phyloP scores from a whole-genome alignment of 768 basidiomycete genomes.

The Suillus subaureus region DNA sequence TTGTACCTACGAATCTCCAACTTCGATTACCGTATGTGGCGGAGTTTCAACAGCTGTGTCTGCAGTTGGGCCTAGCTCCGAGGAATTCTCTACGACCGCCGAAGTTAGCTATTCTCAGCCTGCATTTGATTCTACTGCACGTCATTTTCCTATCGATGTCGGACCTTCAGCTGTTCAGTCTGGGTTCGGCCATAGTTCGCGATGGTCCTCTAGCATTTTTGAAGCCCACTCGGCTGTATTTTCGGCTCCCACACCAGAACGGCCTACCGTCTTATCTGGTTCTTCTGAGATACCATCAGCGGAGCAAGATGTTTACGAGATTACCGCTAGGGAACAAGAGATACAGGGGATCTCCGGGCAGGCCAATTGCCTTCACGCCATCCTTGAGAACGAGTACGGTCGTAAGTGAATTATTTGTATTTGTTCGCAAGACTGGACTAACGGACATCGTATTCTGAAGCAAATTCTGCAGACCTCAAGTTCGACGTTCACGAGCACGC shows the following conservation, averaged over 20 bases:
- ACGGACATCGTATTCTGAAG: neutral
- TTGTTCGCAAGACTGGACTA: neutral
- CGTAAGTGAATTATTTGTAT: neutral
- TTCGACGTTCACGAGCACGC: neutral
- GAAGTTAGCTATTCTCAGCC: neutral
- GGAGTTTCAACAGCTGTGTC: neutral
- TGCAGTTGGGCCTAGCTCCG: neutral
- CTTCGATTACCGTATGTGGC: neutral
- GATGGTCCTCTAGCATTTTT: neutral
- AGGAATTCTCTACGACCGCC: neutral
- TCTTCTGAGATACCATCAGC: neutral
- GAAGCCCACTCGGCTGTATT: neutral
- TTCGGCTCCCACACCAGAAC: neutral
- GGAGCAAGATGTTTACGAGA: neutral
- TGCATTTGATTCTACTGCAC: neutral
- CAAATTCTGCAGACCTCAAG: neutral
- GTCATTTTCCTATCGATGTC: neutral
- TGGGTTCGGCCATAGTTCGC: neutral
- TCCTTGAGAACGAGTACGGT: neutral
- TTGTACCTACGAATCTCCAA: neutral
- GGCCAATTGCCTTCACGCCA: neutral
- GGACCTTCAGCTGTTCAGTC: neutral
- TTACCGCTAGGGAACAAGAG: neutral
- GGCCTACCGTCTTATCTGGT: too few species aligned
- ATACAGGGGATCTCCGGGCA: neutral